Percentiles rank a stretch among this genome's conserved stretches.
Evolutionary conservation across 2,329 filamentous ascomycete genomes (phyloP).

Genomic region (Coniochaeta ligniaria): DNA sequence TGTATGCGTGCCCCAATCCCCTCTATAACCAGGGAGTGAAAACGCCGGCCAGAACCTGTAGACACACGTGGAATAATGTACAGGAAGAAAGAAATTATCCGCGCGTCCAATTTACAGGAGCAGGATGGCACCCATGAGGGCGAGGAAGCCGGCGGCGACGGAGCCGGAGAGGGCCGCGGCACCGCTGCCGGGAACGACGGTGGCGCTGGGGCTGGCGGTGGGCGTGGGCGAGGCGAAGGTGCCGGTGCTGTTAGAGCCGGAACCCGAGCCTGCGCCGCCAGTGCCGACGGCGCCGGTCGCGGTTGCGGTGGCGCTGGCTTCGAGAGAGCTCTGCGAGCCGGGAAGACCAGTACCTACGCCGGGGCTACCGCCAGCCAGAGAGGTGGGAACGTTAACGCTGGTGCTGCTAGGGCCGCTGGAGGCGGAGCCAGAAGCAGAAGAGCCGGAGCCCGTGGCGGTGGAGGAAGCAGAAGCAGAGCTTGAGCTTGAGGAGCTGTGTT

Average conservation of each 20-base stretch:
- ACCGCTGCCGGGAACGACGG: slow-evolving; percentile 9
- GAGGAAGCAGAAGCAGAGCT: slow-evolving; percentile 15
- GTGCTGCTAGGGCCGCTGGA: slow-evolving; percentile 5
- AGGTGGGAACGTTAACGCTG: not conserved
- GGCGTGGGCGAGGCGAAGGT: slow-evolving; percentile 9
- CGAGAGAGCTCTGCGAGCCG: slow-evolving; percentile 18
- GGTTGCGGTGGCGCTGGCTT: slow-evolving; percentile 9
- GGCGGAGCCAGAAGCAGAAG: slow-evolving; percentile 7
- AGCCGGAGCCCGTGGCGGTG: slow-evolving; percentile 5
- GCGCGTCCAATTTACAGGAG: slow-evolving; percentile 16
- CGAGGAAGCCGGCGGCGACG: slow-evolving; percentile 20
- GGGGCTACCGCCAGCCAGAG: slow-evolving; percentile 8
- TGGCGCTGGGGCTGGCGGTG: slow-evolving; percentile 12
- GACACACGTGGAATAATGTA: not conserved
- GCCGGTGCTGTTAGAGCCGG: slow-evolving; percentile 15
- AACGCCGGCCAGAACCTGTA: not conserved
- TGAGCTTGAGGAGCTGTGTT: slow-evolving; percentile 7
- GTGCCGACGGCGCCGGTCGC: slow-evolving; percentile 8
- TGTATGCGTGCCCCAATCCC: not conserved
- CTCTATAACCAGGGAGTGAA: not conserved
- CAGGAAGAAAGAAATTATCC: not conserved
- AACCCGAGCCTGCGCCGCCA: slow-evolving; percentile 13
- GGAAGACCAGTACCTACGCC: slow-evolving; percentile 15
- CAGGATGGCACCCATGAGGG: slow-evolving; percentile 22
- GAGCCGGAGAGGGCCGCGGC: slow-evolving; percentile 15